Evolutionary conservation across 2,329 filamentous ascomycete genomes (phyloP).

Genomic region (Coleophoma eucalyptorum): DNA sequence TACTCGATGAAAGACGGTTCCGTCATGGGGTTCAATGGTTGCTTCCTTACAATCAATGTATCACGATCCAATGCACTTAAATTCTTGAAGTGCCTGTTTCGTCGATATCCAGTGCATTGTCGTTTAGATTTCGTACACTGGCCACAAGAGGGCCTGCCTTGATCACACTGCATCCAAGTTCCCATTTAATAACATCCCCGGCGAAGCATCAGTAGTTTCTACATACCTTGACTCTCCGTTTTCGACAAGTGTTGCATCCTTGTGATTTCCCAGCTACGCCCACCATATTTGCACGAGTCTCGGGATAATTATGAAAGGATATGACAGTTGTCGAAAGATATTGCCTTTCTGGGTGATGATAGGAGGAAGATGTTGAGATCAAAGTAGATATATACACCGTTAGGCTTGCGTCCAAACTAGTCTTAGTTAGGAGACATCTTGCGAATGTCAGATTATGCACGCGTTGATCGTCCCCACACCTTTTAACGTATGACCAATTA

Average conservation of each 20-base stretch:
- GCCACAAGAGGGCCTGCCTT: slow-evolving; percentile 8
- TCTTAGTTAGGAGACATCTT: slow-evolving; percentile 8
- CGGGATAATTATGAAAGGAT: slow-evolving; percentile 4
- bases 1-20: slow-evolving; percentile 7
- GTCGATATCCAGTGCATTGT: slow-evolving; percentile 8
- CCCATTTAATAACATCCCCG: slow-evolving; percentile 5
- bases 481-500: slow-evolving; percentile 3
- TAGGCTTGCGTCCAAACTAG: slow-evolving; percentile 3
- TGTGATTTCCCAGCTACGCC: slow-evolving; percentile 9
- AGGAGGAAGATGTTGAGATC: slow-evolving; percentile 7
- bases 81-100: slow-evolving; percentile 10
- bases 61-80: slow-evolving; percentile 9
- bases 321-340: slow-evolving; percentile 6
- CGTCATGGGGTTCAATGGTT: slow-evolving; percentile 8
- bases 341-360: slow-evolving; percentile 7
- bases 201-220: slow-evolving; percentile 6
- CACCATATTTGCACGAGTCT: slow-evolving; percentile 6
- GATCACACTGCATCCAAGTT: slow-evolving; percentile 5
- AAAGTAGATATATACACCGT: slow-evolving; percentile 6
- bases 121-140: slow-evolving; percentile 9
- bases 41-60: slow-evolving; percentile 5
- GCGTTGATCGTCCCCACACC: slow-evolving; percentile 4
- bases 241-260: slow-evolving; percentile 8
- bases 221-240: slow-evolving; percentile 8
- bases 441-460: slow-evolving; percentile 6